These are phyloP conservation scores for Apiospora saccharicola DNA, from an alignment of 2,329 filamentous ascomycete genomes.

Conservation along the genomic window DNA sequence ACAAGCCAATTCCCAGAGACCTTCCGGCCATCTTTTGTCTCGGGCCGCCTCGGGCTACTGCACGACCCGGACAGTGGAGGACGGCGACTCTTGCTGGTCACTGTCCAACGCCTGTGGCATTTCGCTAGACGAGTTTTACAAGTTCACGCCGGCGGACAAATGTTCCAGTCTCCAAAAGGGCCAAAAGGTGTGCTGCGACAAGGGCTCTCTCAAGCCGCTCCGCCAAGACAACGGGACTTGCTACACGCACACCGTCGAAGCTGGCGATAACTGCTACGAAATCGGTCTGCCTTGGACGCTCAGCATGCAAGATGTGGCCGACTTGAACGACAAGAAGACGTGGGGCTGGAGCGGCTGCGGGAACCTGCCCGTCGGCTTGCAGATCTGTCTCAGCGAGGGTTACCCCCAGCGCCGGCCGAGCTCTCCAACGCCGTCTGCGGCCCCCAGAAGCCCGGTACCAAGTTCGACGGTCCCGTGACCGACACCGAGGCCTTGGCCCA, in stretches of 20 bases:
- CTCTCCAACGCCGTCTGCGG: conserved; percentile 52
- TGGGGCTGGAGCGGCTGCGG: conserved; percentile 49
- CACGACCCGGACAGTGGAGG: neutral
- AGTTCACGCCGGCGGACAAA: conserved; percentile 25
- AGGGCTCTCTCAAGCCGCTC: conserved; percentile 28
- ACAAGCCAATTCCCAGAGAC: neutral
- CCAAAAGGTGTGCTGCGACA: conserved; percentile 33
- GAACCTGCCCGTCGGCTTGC: conserved; percentile 38
- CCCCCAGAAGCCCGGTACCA: conserved; percentile 50
- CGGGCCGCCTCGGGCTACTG: conserved; percentile 16
- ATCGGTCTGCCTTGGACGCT: neutral
- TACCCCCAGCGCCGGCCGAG: conserved; percentile 49
- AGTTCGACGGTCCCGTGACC: conserved; percentile 33
- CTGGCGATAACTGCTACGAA: conserved; percentile 5
- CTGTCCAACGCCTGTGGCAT: neutral
- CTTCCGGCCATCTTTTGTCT: neutral
- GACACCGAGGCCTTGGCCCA: conserved; percentile 43
- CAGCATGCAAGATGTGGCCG: neutral
- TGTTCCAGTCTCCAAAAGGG: conserved; percentile 29
- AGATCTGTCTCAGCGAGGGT: conserved; percentile 51
- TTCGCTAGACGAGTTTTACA: conserved; percentile 25
- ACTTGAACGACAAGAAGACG: conserved; percentile 23
- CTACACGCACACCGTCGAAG: conserved; percentile 28
- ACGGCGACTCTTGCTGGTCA: neutral
- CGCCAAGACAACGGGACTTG: conserved; percentile 33